Conservation (phyloP, 2,329 filamentous ascomycete species). For the Xylariaceae sp. region DNA sequence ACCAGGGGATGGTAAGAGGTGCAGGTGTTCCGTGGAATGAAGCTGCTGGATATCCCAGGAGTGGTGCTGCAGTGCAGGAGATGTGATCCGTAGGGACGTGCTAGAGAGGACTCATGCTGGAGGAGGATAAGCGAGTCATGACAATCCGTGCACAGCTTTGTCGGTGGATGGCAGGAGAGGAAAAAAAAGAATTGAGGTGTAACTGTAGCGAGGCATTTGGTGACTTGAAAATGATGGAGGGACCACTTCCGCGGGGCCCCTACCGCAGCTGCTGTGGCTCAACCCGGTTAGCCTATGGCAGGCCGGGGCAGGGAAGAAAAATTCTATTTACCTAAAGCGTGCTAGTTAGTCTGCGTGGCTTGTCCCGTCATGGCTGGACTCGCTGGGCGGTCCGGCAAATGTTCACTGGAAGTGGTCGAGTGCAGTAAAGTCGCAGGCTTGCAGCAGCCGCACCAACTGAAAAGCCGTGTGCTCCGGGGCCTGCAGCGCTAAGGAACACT, state of each 20-base stretch:
- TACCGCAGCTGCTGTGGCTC: background rate
- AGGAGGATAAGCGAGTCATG: conserved; percentile 9
- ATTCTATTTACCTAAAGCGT: background rate
- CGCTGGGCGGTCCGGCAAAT: background rate
- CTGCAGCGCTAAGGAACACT: background rate
- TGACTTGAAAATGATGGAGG: conserved; percentile 3
- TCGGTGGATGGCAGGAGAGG: conserved; percentile 2
- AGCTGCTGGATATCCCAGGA: conserved; percentile 1
- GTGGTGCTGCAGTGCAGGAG: background rate
- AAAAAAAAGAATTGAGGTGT: conserved; percentile 9
- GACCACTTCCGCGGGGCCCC: conserved; percentile 1
- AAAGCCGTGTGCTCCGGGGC: background rate
- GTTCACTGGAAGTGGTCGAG: background rate
- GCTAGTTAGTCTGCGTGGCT: background rate
- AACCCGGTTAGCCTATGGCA: background rate
- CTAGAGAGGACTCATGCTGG: conserved; percentile 19
- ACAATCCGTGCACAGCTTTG: conserved; percentile 12
- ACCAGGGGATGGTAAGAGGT: background rate
- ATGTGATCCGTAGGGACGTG: background rate
- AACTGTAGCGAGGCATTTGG: conserved; percentile 3
- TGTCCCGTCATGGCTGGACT: background rate
- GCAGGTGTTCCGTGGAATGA: background rate
- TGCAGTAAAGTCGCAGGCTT: background rate
- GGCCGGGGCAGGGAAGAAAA: background rate
- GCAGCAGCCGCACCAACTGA: background rate